Percentiles rank a stretch among this genome's conserved stretches.
These are phyloP conservation scores for Trichoderma virens DNA, from an alignment of 495 filamentous ascomycete genomes.

Conservation along the genomic window DNA sequence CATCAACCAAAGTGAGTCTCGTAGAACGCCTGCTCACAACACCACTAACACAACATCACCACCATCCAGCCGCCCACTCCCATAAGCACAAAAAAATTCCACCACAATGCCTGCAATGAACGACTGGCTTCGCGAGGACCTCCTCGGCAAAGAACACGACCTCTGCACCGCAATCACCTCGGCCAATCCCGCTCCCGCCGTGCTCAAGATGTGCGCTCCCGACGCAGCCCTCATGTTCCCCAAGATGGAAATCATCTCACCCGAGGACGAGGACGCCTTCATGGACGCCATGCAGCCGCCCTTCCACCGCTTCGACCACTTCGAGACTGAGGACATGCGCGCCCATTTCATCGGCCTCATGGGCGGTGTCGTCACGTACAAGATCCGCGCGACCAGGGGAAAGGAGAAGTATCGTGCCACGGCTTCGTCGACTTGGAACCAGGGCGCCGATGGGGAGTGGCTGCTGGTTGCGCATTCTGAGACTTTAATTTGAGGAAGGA, in stretches of 20 bases:
- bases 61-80: not conserved
- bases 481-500: not conserved
- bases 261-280: not conserved
- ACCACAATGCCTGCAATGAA: not conserved
- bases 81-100: not conserved
- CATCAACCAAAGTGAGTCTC: not conserved
- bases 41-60: not conserved
- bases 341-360: constrained; percentile 2
- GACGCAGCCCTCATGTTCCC: constrained; percentile 3
- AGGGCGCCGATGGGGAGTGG: not conserved
- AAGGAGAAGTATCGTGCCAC: not conserved
- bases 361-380: constrained; percentile 3
- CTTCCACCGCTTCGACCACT: constrained; percentile 3
- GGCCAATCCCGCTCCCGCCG: not conserved
- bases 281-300: not conserved
- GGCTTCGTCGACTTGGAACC: not conserved
- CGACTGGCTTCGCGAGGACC: constrained; percentile 2
- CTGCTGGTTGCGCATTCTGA: not conserved
- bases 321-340: not conserved
- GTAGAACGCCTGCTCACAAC: not conserved
- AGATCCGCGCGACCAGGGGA: not conserved
- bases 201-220: not conserved
- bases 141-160: constrained; percentile 5
- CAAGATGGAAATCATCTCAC: not conserved
- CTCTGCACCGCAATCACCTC: constrained; percentile 3